A percentile compares a stretch with the other conserved stretches of the same genome.
Evolutionary conservation across 164 flowering plant species (phyloP).

Genomic region (Echeveria elegans): DNA sequence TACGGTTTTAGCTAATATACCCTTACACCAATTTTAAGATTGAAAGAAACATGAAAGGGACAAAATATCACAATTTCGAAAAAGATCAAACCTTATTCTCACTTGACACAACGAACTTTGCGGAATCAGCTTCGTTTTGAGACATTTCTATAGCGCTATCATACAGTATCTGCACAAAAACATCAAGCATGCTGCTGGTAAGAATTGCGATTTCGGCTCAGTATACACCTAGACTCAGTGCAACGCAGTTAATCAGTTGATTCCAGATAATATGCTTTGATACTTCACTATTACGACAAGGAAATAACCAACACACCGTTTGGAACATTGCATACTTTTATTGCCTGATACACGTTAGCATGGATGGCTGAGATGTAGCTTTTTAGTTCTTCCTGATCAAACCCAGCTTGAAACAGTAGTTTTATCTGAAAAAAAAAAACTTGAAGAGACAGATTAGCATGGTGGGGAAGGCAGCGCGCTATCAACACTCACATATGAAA

Average conservation of each 20-base stretch:
- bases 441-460: slow-evolving; percentile 2
- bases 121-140: slow-evolving; percentile 54
- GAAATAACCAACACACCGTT: slow-evolving; percentile 86
- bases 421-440: slow-evolving; percentile 62
- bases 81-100: slow-evolving; percentile 62
- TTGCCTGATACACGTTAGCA: slow-evolving; percentile 97
- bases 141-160: slow-evolving; percentile 87
- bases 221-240: neutral
- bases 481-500: neutral
- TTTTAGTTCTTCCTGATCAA: slow-evolving; percentile 81
- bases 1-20: neutral
- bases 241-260: slow-evolving; percentile 1
- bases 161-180: slow-evolving; percentile 52
- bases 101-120: slow-evolving; percentile 58
- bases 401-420: slow-evolving; percentile 91
- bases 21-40: no score
- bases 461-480: neutral
- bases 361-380: slow-evolving; percentile 81
- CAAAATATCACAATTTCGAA: slow-evolving; percentile 10
- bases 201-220: slow-evolving; percentile 6
- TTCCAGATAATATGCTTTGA: slow-evolving; percentile 5
- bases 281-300: slow-evolving; percentile 12
- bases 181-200: neutral
- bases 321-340: slow-evolving; percentile 91
- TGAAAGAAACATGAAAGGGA: neutral